These are phyloP conservation scores for Pseudogymnoascus sp. DNA, from an alignment of 2,329 filamentous ascomycete species.

Conservation along the genomic window DNA sequence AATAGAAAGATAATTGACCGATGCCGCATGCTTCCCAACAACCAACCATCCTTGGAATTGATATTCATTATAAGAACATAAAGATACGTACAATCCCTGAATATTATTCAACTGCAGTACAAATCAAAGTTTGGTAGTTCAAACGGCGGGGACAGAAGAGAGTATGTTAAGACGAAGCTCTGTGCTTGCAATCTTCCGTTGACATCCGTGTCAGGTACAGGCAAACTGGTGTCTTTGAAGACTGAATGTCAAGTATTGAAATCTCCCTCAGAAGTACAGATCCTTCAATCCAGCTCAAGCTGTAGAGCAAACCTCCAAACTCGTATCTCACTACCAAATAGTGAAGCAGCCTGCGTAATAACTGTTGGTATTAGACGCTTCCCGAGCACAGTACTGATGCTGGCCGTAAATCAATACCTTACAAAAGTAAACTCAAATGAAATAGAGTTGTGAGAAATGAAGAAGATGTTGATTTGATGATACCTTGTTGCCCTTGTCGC, in stretches of 20 bases:
- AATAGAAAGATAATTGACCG: slow-evolving; percentile 3
- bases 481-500: slow-evolving; percentile 3
- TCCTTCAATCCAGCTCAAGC: slow-evolving; percentile 8
- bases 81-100: slow-evolving; percentile 30
- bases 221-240: slow-evolving; percentile 7
- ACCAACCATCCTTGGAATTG: slow-evolving; percentile 27
- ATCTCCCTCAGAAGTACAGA: slow-evolving; percentile 4
- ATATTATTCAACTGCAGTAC: slow-evolving; percentile 20
- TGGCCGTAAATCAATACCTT: background rate
- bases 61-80: slow-evolving; percentile 19
- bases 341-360: background rate
- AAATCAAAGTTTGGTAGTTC: slow-evolving; percentile 27
- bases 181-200: slow-evolving; percentile 45
- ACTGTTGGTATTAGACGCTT: background rate
- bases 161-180: slow-evolving; percentile 50
- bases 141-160: slow-evolving; percentile 30
- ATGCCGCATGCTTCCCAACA: slow-evolving; percentile 10
- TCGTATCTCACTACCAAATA: background rate
- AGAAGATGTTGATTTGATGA: background rate
- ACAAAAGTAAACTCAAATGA: background rate
- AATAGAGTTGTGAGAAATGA: background rate
- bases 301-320: background rate
- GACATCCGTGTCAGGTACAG: slow-evolving; percentile 6
- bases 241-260: slow-evolving; percentile 6
- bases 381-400: background rate